Evolutionary conservation across 805 yeast species (phyloP), one percentile per base, ranked within the genome.

Genomic region (Vanderwaltozyma tropicalis): DNA sequence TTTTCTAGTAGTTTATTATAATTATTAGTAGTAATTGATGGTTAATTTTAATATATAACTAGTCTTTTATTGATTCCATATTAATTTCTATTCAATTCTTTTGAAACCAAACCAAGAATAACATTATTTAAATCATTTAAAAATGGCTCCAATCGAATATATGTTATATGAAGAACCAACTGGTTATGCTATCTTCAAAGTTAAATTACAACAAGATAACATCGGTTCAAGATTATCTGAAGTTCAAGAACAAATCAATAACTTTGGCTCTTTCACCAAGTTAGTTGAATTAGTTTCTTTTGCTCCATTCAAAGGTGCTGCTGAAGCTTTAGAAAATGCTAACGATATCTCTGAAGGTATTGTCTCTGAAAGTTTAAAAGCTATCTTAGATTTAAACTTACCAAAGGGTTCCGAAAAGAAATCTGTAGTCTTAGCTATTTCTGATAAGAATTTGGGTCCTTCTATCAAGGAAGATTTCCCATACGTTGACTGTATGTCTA

Each of bases 301-400:
- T 67, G 95, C 96, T 43, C 98, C 98, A 35, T 92, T 92, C 75
- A 88, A 92, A 67, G 96, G 96, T 56, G 98, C 98, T 44, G 97
- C 98, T 37, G 97, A 92, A 66, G 98, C 98, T 43, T 76, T 92
- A 57, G 97, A 89, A 66, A 92, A 92, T 61, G 96, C 97, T 51
- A 92, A 92, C 61, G 97, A 92, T 61, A 82, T 92, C 52, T 84
- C 95, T 48, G 98, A 92, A 68, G 98, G 98, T 57, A 74, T 88
- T 52, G 95, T 89, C 40, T 81, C 88, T 42, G 97, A 92, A 53
- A 84, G 83, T 66, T 75, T 92, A 66, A 86, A 85, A 63, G 76
- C 94, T 28, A 74, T 92, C 40, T 68, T 92, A 50, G 97, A 89
- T 67, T 69, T 87, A 59, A 89, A 88, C 70, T 66, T 92, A 53